Percentiles rank a stretch among this genome's conserved stretches.
These are phyloP conservation scores for Quercus cerris DNA, from an alignment of 306 rosid species.

Conservation along the genomic window DNA sequence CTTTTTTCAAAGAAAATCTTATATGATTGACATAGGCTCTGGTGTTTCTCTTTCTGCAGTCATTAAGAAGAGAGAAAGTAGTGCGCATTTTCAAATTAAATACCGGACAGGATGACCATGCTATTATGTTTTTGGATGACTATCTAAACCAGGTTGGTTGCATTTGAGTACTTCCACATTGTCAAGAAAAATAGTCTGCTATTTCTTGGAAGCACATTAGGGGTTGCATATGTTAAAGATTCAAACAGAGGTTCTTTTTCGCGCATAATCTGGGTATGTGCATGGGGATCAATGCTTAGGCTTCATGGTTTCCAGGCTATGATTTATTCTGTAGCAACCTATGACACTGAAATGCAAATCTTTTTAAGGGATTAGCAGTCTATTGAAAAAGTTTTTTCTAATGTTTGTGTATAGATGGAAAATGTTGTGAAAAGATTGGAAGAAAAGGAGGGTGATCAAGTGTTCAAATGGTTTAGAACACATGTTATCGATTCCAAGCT, in stretches of 20 bases:
- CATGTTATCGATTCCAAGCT: slow-evolving; percentile 67
- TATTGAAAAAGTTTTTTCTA: slow-evolving; percentile 9
- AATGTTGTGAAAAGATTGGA: slow-evolving; percentile 53
- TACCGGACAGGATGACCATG: slow-evolving; percentile 93
- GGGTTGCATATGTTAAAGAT: not conserved
- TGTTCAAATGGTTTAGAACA: slow-evolving; percentile 70
- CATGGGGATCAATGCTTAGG: not conserved
- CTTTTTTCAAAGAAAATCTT: not conserved
- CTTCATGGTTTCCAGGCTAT: not conserved
- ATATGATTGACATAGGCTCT: slow-evolving; percentile 3
- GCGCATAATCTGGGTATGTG: not conserved
- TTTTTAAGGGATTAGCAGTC: slow-evolving; percentile 23
- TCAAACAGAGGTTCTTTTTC: not conserved
- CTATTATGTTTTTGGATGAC: slow-evolving; percentile 80
- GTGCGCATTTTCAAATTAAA: slow-evolving; percentile 78
- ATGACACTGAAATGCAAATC: slow-evolving; percentile 1
- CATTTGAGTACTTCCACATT: not conserved
- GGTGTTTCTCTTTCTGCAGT: slow-evolving; percentile 40
- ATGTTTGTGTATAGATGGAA: slow-evolving; percentile 59
- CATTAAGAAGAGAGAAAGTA: slow-evolving; percentile 73
- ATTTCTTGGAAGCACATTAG: not conserved
- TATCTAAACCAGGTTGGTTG: slow-evolving; percentile 71
- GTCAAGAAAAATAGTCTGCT: not conserved
- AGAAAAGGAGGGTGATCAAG: slow-evolving; percentile 44
- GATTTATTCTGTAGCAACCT: not conserved